Base-by-base conservation (phyloP, 768 basidiomycete species). In the Collybiopsis confluens region DNA sequence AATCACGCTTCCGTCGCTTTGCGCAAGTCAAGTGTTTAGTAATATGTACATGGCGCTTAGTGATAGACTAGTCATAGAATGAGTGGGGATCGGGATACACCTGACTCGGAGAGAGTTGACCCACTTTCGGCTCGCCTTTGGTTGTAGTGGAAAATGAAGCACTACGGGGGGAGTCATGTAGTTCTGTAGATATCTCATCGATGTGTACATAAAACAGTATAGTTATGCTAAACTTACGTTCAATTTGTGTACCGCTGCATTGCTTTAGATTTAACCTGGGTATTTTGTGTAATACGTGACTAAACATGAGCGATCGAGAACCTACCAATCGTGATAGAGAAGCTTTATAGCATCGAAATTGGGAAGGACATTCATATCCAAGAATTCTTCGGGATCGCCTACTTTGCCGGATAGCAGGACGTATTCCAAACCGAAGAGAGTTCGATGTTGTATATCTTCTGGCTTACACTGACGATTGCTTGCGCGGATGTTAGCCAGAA, bases 351-450 rank as follows among this genome's bases (percentile, higher is more conserved):
- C 47, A 24, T 48, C 47, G 18, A 48, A 37, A 21, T 21, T 35
- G 21, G 47, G 47, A 23, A 48, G 47, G 9, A 48, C 26, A 35
- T 48, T 36, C 10, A 23, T 48, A 48, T 48, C 47, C 3, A 48
- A 24, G 24, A 48, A 48, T 13, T 37, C 47, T 48, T 48, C 35
- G 7, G 47, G 35, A 36, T 48, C 47, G 47, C 47, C 47, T 36
- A 48, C n/a, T 28, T 48, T 48, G 6, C 47, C 47, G n/a, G 47
- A 48, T 18, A n/a, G 35, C 30, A 48, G 47, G 10, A 23, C 47
- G 18, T 48, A 48, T 21, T 48, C 47, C 2, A 48, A 35, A 4
- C 47, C 47, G 21, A 48, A 48, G 8, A 33, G 33, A 24, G 30
- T 13, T 8, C 37, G 30, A 16, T 1, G 7, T 4, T 1, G 35